Percentiles rank a stretch among this genome's conserved stretches.
phyloP scores from a whole-genome alignment of 768 basidiomycete genomes.

The Lactarius akahatsu region DNA sequence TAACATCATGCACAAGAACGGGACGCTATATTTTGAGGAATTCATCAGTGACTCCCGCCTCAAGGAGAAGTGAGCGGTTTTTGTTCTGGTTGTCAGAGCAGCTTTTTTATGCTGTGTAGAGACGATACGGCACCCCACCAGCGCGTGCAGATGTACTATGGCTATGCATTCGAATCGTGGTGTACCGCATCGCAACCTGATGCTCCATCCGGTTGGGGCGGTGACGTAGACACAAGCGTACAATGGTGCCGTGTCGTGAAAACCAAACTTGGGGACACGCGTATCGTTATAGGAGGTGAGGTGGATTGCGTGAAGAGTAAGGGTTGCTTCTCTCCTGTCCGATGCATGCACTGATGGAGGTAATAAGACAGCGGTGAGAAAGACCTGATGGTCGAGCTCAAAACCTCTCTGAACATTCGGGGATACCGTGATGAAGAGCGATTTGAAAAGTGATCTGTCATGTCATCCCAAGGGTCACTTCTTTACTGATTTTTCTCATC shows the following conservation, averaged over 20 bases:
- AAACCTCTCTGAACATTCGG: constrained; percentile 76
- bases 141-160: constrained; percentile 70
- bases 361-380: constrained; percentile 56
- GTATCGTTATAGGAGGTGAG: constrained; percentile 83
- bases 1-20: constrained; percentile 76
- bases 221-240: constrained; percentile 82
- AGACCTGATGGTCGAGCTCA: constrained; percentile 78
- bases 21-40: constrained; percentile 74
- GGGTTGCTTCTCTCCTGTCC: constrained; percentile 22
- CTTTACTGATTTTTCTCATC: constrained; percentile 14
- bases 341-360: background rate
- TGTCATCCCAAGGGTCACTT: background rate
- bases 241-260: constrained; percentile 92
- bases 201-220: constrained; percentile 57
- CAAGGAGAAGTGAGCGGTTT: constrained; percentile 56
- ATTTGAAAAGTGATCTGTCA: constrained; percentile 69
- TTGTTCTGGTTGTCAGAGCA: background rate
- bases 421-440: constrained; percentile 60
- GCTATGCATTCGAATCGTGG: constrained; percentile 88
- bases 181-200: constrained; percentile 54
- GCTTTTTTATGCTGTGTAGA: constrained; percentile 39
- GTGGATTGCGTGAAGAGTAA: constrained; percentile 85
- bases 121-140: constrained; percentile 65
- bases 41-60: constrained; percentile 59
- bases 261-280: constrained; percentile 70